phyloP scores from a whole-genome alignment of 2,329 filamentous ascomycete genomes.

The Xylariaceae sp. region DNA sequence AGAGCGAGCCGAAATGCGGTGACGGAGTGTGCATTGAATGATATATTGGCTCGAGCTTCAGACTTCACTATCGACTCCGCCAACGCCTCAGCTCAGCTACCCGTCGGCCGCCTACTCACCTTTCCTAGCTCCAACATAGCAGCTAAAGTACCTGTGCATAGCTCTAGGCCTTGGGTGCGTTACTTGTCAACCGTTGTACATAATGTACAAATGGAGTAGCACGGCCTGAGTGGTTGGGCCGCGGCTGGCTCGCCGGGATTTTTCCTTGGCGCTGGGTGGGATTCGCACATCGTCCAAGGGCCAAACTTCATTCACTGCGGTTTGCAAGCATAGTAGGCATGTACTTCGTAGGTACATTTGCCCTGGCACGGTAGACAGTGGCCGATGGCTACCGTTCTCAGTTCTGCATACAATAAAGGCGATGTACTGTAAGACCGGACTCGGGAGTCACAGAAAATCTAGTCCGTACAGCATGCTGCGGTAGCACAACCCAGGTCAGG shows the following conservation, averaged over 20 bases:
- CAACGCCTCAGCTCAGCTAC: not conserved
- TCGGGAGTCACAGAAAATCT: slow-evolving; percentile 1
- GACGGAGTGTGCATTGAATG: slow-evolving; percentile 8
- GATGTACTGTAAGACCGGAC: slow-evolving; percentile 2
- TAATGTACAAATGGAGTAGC: not conserved
- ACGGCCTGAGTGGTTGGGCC: slow-evolving; percentile 1
- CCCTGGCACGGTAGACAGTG: not conserved
- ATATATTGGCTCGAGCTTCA: slow-evolving; percentile 9
- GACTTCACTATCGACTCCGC: slow-evolving; percentile 1
- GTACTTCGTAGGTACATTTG: not conserved
- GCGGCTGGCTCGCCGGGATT: slow-evolving; percentile 1
- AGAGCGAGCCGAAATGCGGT: slow-evolving; percentile 8
- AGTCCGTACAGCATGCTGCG: not conserved
- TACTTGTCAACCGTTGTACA: not conserved
- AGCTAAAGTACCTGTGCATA: not conserved
- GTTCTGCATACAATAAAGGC: not conserved
- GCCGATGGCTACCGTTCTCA: not conserved
- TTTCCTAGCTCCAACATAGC: not conserved
- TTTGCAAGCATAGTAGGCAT: not conserved
- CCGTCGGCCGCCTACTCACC: not conserved
- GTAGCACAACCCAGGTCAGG: slow-evolving; percentile 1
- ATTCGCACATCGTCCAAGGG: slow-evolving; percentile 4
- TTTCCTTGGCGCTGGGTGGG: slow-evolving; percentile 1
- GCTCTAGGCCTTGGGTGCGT: not conserved
- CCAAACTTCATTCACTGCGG: not conserved